phyloP scores from a whole-genome alignment of 225 moss, liverwort and hornwort species.

The Thuidium tamariscinum region DNA sequence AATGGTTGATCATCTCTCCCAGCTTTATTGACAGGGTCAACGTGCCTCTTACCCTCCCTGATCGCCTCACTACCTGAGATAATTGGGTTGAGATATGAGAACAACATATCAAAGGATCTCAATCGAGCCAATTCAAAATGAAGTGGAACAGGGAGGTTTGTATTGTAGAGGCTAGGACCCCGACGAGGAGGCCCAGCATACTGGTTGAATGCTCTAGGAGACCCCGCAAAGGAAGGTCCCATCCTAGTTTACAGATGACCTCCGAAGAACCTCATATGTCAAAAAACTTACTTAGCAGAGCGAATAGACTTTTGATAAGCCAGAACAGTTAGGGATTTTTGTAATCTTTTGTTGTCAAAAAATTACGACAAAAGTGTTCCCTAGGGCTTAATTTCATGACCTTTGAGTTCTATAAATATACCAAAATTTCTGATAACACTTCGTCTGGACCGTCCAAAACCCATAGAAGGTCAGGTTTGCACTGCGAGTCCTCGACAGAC shows the following conservation, averaged over 20 bases:
- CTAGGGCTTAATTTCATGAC: too few relatives aligned
- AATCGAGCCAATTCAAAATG: not conserved
- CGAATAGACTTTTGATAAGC: not conserved
- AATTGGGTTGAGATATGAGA: not conserved
- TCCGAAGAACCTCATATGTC: not conserved
- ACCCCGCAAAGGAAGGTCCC: not conserved
- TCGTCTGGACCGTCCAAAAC: not conserved
- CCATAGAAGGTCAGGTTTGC: not conserved
- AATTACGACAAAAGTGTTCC: not conserved
- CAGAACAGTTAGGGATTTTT: not conserved
- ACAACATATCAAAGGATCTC: not conserved
- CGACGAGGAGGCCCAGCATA: not conserved
- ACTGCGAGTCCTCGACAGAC: not conserved
- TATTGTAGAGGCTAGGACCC: not conserved
- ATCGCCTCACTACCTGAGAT: constrained; percentile 50
- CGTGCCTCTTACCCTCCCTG: constrained; percentile 47
- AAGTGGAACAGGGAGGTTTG: not conserved
- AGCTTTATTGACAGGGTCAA: constrained; percentile 36
- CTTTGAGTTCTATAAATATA: not conserved
- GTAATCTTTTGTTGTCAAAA: not conserved
- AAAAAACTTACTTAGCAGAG: not conserved
- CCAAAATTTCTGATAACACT: not conserved
- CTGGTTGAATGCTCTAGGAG: not conserved
- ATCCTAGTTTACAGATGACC: not conserved
- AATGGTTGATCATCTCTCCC: constrained; percentile 17